Percentiles rank a stretch among this genome's conserved stretches.
Evolutionary conservation across 2,329 filamentous ascomycete genomes (phyloP).

Genomic region (Massarina eburnea): DNA sequence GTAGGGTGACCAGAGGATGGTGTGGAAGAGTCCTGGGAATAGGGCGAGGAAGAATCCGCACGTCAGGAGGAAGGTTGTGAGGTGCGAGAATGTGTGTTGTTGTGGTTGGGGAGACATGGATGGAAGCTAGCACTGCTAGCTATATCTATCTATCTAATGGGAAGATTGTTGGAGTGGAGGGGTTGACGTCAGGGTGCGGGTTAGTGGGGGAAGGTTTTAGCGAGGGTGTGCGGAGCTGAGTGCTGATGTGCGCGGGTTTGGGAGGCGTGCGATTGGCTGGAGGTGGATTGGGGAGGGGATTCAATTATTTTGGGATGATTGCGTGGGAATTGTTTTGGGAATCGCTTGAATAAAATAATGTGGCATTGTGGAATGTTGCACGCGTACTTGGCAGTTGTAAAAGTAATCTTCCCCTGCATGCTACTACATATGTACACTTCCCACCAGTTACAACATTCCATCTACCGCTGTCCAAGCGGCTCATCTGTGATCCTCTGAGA

Average conservation of each 20-base stretch:
- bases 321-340: neutral
- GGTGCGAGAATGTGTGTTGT: constrained; percentile 32
- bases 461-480: constrained; percentile 62
- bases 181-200: neutral
- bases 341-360: neutral
- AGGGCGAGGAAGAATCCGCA: constrained; percentile 53
- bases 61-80: constrained; percentile 50
- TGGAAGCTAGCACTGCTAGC: constrained; percentile 4
- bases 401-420: constrained; percentile 8
- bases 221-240: neutral
- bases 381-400: neutral
- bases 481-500: constrained; percentile 61
- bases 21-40: constrained; percentile 51
- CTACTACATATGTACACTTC: constrained; percentile 32
- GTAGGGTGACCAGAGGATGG: constrained; percentile 43
- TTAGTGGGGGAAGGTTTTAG: constrained; percentile 13
- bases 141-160: no score
- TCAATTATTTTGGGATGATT: neutral
- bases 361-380: neutral
- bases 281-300: neutral
- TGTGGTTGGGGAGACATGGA: constrained; percentile 21
- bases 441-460: neutral
- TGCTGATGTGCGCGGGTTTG: neutral
- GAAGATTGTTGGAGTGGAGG: constrained; percentile 1
- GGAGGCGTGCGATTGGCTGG: neutral